A percentile compares a stretch with the other conserved stretches of the same genome.
phyloP scores from a whole-genome alignment of 139 green algal genomes.

The Chlorella sorokiniana region DNA sequence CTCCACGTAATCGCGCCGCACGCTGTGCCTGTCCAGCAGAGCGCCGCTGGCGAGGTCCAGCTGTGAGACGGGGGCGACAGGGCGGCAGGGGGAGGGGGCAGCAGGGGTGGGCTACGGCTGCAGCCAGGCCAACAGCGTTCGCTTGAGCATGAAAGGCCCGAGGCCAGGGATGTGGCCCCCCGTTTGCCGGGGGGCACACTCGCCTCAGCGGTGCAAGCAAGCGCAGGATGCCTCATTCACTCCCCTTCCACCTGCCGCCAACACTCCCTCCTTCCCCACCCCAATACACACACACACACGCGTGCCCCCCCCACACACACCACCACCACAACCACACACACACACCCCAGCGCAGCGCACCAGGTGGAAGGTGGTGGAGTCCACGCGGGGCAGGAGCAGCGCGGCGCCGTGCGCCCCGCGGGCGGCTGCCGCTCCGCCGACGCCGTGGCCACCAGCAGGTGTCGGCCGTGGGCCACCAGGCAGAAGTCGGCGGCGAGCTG shows the following conservation, averaged over 20 bases:
- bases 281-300: not conserved
- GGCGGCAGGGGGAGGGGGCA: not conserved
- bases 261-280: not conserved
- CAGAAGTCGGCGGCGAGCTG: constrained; percentile 29
- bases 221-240: too few relatives aligned
- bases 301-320: too few relatives aligned
- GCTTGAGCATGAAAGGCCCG: too few relatives aligned
- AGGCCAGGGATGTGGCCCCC: too few relatives aligned
- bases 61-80: not conserved
- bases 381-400: not conserved
- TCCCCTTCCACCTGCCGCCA: not conserved
- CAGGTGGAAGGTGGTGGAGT: constrained; percentile 22
- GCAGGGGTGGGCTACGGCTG: not conserved
- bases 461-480: constrained; percentile 11
- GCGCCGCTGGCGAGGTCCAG: constrained; percentile 11
- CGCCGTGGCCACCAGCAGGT: constrained; percentile 2
- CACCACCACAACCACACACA: not conserved
- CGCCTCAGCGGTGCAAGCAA: too few relatives aligned
- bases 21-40: constrained; percentile 20
- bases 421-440: constrained; percentile 12
- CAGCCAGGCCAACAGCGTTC: too few relatives aligned
- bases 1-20: constrained; percentile 30
- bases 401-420: not conserved
- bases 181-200: too few relatives aligned
- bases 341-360: not conserved